Percentiles rank a stretch among this genome's conserved stretches.
Conservation (phyloP, 73 alveolate species). For the Uronychia setigera region DNA sequence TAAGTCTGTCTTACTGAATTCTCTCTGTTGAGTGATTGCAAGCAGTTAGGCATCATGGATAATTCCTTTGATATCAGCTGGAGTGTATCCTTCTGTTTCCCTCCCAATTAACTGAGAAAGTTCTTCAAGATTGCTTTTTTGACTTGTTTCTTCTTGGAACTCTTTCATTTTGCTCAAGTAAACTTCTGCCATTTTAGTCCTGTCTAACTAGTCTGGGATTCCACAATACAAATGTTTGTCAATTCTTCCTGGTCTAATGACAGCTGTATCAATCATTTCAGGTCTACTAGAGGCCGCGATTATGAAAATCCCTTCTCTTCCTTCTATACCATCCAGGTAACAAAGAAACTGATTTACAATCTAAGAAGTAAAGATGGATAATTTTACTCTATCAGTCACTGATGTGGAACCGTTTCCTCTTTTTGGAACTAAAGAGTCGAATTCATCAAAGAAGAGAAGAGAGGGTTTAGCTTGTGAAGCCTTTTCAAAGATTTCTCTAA, state of each 20-base stretch:
- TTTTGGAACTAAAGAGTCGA: conserved; percentile 87
- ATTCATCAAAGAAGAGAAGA: conserved; percentile 88
- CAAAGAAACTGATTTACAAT: conserved; percentile 81
- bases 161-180: conserved; percentile 56
- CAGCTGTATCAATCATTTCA: conserved; percentile 87
- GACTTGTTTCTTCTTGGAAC: conserved; percentile 1
- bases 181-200: conserved; percentile 42
- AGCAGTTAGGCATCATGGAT: conserved; percentile 58
- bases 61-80: conserved; percentile 76
- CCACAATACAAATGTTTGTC: conserved; percentile 83
- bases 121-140: no score
- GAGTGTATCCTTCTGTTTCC: conserved; percentile 61
- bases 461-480: conserved; percentile 82
- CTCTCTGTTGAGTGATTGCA: conserved; percentile 37
- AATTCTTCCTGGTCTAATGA: conserved; percentile 93
- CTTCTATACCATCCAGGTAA: conserved; percentile 88
- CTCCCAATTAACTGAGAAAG: conserved; percentile 33
- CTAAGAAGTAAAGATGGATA: not conserved
- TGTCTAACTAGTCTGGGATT: conserved; percentile 69
- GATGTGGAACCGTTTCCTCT: conserved; percentile 84
- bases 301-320: conserved; percentile 75
- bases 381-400: conserved; percentile 73
- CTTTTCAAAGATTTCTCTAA: conserved; percentile 82
- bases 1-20: conserved; percentile 25
- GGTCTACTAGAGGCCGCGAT: conserved; percentile 93